Base-by-base conservation (phyloP, 768 basidiomycete genomes). In the Saitozyma podzolica region DNA sequence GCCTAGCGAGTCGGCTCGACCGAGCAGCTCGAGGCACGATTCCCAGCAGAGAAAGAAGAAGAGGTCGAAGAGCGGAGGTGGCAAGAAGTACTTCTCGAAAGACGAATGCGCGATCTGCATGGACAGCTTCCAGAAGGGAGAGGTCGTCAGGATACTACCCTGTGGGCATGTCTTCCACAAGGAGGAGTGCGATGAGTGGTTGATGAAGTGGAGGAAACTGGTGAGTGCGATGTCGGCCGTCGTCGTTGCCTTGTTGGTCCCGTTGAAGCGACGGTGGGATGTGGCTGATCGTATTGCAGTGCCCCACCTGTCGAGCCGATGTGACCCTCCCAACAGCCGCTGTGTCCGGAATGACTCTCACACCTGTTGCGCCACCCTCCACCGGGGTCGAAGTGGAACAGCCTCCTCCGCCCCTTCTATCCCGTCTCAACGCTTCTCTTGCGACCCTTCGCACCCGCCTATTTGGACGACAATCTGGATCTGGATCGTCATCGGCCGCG, bases 161-260 rank as follows among this genome's bases (percentile, higher is more conserved):
- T 98, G 95, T 73, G 89, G 90, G 52, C 95, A 98, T 77, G 87
- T 98, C 58, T 98, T 96, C 81, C 95, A 98, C 80, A 84, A 91
- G 54, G 79, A 88, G 42, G 95, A 97, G 77, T 86, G 96, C 45
- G 92, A 93, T 76, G 85, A 88, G 66, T 98, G 95, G 95, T 81
- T 98, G 63, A 88, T 94, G 59, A 87, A 89, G 64, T 86, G 91
- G 78, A 91, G 93, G 83, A 96, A 96, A 82, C 80, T 95, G 79
- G 93, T 94, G 73, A 74, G 89, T 83, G 16, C 13, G n/a, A 10
- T 29, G 40, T 57, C 45, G 29, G 2, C 29, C 29, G 29, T 41
- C 10, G 13, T 50, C 40, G 39, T 57, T 11, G 45, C 45, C 40
- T 39, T 55, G 14, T 55, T 29, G 29, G 29, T 29, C 29, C 5